Conservation (phyloP, 2,329 filamentous ascomycete species). For the Ceratocystis smalleyi region DNA sequence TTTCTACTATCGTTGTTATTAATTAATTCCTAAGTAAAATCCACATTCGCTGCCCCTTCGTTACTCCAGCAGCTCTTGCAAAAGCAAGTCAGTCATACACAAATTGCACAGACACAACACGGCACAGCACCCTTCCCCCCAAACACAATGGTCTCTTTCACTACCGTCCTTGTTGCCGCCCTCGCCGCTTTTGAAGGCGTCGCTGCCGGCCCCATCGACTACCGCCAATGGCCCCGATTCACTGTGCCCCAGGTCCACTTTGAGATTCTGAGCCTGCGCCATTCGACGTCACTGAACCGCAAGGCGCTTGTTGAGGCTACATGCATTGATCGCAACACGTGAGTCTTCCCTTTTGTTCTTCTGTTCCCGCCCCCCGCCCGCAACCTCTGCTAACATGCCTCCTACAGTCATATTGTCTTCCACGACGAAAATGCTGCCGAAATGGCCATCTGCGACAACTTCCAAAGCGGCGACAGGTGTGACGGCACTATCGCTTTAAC, state of each 20-base stretch:
- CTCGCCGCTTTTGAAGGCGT: constrained; percentile 23
- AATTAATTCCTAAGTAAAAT: background rate
- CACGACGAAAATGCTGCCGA: constrained; percentile 36
- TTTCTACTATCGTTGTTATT: background rate
- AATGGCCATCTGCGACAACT: constrained; percentile 37
- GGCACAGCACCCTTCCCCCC: constrained; percentile 7
- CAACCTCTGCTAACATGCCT: constrained; percentile 10
- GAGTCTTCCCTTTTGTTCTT: constrained; percentile 18
- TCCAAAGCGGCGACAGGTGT: constrained; percentile 32
- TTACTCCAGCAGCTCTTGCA: no score
- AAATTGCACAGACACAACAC: background rate
- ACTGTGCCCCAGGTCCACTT: constrained; percentile 29
- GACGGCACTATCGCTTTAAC: constrained; percentile 30
- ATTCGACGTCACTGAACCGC: constrained; percentile 27
- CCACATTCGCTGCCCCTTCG: no score
- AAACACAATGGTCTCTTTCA: constrained; percentile 24
- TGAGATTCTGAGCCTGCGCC: constrained; percentile 30
- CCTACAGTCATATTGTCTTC: constrained; percentile 27
- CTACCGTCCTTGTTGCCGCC: constrained; percentile 22
- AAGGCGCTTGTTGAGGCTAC: constrained; percentile 27
- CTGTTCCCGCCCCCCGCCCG: background rate
- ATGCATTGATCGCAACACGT: constrained; percentile 30
- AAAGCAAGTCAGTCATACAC: no score
- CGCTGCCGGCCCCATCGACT: constrained; percentile 24
- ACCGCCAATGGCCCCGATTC: constrained; percentile 25